These are phyloP conservation scores for Sporisorium reilianum DNA, from an alignment of 1,284 basidiomycete genomes.

Conservation along the genomic window DNA sequence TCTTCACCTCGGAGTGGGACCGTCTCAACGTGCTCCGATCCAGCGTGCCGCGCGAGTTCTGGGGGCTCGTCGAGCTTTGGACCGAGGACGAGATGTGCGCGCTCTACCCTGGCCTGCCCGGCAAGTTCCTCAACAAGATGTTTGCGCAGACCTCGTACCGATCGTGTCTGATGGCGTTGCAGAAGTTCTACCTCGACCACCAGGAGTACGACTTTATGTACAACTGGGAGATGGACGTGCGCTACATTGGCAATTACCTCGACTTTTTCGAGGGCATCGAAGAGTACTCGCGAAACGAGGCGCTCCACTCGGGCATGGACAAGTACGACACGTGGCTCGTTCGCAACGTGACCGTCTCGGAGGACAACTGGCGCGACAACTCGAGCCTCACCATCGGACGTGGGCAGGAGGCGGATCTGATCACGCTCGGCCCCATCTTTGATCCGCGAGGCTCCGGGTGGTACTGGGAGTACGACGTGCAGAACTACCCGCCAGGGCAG, in stretches of 20 bases:
- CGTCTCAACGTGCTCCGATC: slow-evolving; percentile 65
- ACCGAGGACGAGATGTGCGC: slow-evolving; percentile 68
- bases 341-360: slow-evolving; percentile 62
- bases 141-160: slow-evolving; percentile 69
- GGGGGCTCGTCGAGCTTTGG: slow-evolving; percentile 69
- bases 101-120: slow-evolving; percentile 67
- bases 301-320: slow-evolving; percentile 66
- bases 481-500: slow-evolving; percentile 66
- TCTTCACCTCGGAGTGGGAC: slow-evolving; percentile 69
- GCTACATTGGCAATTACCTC: slow-evolving; percentile 69
- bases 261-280: slow-evolving; percentile 68
- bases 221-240: slow-evolving; percentile 70
- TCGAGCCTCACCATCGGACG: slow-evolving; percentile 47
- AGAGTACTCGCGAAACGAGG: slow-evolving; percentile 65
- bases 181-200: slow-evolving; percentile 69
- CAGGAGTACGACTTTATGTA: slow-evolving; percentile 69
- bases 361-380: slow-evolving; percentile 65
- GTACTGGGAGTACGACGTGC: slow-evolving; percentile 70
- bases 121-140: slow-evolving; percentile 69
- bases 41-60: slow-evolving; percentile 68
- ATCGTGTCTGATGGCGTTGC: slow-evolving; percentile 68
- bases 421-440: slow-evolving; percentile 69
- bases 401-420: slow-evolving; percentile 67
- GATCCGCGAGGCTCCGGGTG: slow-evolving; percentile 68
- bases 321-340: slow-evolving; percentile 69